These are phyloP conservation scores for Elsinoe arachidis DNA, from an alignment of 2,329 filamentous ascomycete species.

Conservation along the genomic window DNA sequence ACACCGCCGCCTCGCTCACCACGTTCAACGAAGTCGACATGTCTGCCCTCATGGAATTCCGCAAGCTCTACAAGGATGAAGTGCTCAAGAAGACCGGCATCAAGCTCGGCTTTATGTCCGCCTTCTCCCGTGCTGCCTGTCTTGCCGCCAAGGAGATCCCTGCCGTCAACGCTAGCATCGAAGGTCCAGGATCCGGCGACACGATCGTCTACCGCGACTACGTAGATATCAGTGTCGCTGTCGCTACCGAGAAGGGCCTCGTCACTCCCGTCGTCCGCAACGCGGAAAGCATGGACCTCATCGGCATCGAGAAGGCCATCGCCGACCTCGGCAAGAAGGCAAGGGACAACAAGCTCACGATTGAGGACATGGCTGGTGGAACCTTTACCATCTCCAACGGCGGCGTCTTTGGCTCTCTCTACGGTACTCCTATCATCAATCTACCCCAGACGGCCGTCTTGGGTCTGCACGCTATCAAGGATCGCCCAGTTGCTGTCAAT, in stretches of 20 bases:
- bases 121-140: conserved; percentile 82
- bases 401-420: conserved; percentile 91
- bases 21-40: conserved; percentile 99
- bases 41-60: conserved; percentile 94
- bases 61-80: conserved; percentile 95
- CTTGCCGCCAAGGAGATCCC: conserved; percentile 94
- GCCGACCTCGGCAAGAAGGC: conserved; percentile 96
- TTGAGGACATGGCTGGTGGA: conserved; percentile 97
- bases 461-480: conserved; percentile 93
- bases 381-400: conserved; percentile 98
- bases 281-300: conserved; percentile 75
- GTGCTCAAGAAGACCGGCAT: conserved; percentile 91
- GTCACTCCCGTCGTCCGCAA: conserved; percentile 96
- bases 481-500: conserved; percentile 78
- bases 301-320: conserved; percentile 84
- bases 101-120: conserved; percentile 99
- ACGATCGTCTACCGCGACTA: conserved; percentile 98
- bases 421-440: conserved; percentile 98
- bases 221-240: conserved; percentile 93
- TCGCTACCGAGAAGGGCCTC: conserved; percentile 93
- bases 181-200: conserved; percentile 88
- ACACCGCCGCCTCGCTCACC: conserved; percentile 91
- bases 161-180: conserved; percentile 90
- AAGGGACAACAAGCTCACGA: conserved; percentile 90
- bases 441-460: conserved; percentile 84